Base-by-base conservation (phyloP, 257 asterid genomes). In the Salvia rosmarinus region DNA sequence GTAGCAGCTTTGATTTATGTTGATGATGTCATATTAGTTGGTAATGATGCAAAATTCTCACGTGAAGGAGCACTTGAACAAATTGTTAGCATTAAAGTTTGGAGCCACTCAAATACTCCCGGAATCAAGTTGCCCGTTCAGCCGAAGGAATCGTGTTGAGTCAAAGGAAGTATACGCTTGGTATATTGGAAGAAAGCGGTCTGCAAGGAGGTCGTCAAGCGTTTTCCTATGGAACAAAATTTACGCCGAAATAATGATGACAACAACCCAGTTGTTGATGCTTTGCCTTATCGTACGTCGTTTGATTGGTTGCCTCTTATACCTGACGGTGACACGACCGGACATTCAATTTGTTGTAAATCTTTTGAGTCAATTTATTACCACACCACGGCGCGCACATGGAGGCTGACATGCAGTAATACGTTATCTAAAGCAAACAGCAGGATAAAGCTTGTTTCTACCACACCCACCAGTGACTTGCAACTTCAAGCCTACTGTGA, bases 261-360 rank as follows among this genome's bases (percentile, higher is more conserved):
- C n/a, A 37, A 63, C 9, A 21, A 6, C 4, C 57, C 57, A 3
- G 3, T 1, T 3, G 43, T 65, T 2, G 58, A 65, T 28, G 4
- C 70, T 0, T 2, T 9, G 4, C 58, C 4, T 3, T 65, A 21
- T 65, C 21, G 25, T 5, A n/a, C n/a, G n/a, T n/a, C 12, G 42
- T 11, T 17, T 44, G 0, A 46, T 65, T 7, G 42, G 25, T 16
- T n/a, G 5, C 0, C 50, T 43, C 14, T 13, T 43, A 4, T 43
- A 43, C 50, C 13, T 43, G 4, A 23, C 58, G 4, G 54, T 42
- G 6, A 63, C 55, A 0, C 13, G 69, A 3, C 69, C 39, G 0
- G 69, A 63, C 20, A 63, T 63, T 10, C 64, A 58, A 12, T 58
- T 58, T 58, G 43, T 43, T 0, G 64, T 58, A 3, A 58, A 30